These are phyloP conservation scores for Aquilaria agallochum DNA, from an alignment of 441 rosid species.

Conservation along the genomic window DNA sequence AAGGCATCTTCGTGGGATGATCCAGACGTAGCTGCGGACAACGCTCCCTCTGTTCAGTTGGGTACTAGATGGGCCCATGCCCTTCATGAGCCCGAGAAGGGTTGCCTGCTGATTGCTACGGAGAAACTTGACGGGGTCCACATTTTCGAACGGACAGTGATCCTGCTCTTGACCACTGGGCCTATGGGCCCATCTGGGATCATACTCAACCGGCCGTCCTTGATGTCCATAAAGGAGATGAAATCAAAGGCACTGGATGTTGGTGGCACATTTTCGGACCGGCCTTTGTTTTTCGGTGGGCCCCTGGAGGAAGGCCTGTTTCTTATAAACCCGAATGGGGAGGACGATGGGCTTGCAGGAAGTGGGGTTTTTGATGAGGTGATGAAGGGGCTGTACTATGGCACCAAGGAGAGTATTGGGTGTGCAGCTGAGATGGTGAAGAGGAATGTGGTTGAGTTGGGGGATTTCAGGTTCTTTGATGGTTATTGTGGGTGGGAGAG, in stretches of 20 bases:
- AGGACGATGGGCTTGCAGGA: slow-evolving; percentile 32
- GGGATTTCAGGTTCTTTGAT: slow-evolving; percentile 83
- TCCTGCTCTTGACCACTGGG: slow-evolving; percentile 67
- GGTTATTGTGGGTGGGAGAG: slow-evolving; percentile 84
- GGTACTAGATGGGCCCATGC: slow-evolving; percentile 79
- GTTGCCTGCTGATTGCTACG: slow-evolving; percentile 81
- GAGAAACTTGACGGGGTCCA: slow-evolving; percentile 90
- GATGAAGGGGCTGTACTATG: slow-evolving; percentile 72
- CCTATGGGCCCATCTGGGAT: slow-evolving; percentile 74
- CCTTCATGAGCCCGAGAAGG: slow-evolving; percentile 78
- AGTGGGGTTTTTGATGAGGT: slow-evolving; percentile 69
- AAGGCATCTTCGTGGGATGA: slow-evolving; percentile 30
- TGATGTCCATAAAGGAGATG: slow-evolving; percentile 91
- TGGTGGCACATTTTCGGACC: slow-evolving; percentile 50
- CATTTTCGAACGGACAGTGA: slow-evolving; percentile 82
- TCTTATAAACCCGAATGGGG: slow-evolving; percentile 52
- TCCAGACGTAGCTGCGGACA: slow-evolving; percentile 32
- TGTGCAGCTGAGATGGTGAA: slow-evolving; percentile 87
- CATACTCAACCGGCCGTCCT: slow-evolving; percentile 84
- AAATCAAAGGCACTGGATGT: slow-evolving; percentile 42
- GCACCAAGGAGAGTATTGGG: slow-evolving; percentile 71
- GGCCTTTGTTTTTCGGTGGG: slow-evolving; percentile 81
- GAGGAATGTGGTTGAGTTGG: slow-evolving; percentile 58
- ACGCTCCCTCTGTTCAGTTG: slow-evolving; percentile 19
- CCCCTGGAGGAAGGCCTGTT: slow-evolving; percentile 79